Evolutionary conservation across 2,329 filamentous ascomycete genomes (phyloP), one percentile per base, ranked within the genome.

Genomic region (Scorias spongiosa): DNA sequence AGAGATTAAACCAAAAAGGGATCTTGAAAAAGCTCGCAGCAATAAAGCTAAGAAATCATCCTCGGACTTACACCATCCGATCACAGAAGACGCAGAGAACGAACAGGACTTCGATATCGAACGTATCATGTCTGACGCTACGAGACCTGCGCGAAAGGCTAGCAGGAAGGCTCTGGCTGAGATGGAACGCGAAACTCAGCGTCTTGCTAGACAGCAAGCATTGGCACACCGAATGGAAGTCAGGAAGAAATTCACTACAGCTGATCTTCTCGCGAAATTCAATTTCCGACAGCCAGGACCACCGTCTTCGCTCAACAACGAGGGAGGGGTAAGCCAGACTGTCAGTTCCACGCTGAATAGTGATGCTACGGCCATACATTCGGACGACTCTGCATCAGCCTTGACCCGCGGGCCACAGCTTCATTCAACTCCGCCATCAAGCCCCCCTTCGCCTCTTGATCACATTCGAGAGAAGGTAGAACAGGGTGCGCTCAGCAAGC

Each of bases 81-180:
- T 7, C 20, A 26, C 54, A 9, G 53, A 54, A 20, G 48, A 40
- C n/a, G 46, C 50, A 11, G 46, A 53, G 34, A 48, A 52, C 6
- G 42, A 45, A 6, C 45, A 40, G 20, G 51, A 55, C 7, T 39
- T 53, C n/a, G 47, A 53, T 14, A 45, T 47, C 10, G 57, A 58
- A 26, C 50, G 54, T 15, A 56, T 60, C 46, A 51, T 60, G 47
- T 59, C 56, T 5, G 57, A 59, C 34, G 56, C 57, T n/a, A 70
- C 74, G 20, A 77, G 81, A 3, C 80, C 86, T 5, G 73, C 76
- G 9, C 76, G 91, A 10, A 93, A 91, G 59, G 88, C 91, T 0
- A 89, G 88, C 67, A 96, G 89, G 66, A 95, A 87, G 64, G 91
- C 91, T 0, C 61, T 95, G 37, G 85, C 95, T 58, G 89, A 96